A percentile compares a stretch with the other conserved stretches of the same genome.
These are phyloP conservation scores for Cutaneotrichosporon arboriforme DNA, from an alignment of 1,284 basidiomycete species.

Conservation along the genomic window DNA sequence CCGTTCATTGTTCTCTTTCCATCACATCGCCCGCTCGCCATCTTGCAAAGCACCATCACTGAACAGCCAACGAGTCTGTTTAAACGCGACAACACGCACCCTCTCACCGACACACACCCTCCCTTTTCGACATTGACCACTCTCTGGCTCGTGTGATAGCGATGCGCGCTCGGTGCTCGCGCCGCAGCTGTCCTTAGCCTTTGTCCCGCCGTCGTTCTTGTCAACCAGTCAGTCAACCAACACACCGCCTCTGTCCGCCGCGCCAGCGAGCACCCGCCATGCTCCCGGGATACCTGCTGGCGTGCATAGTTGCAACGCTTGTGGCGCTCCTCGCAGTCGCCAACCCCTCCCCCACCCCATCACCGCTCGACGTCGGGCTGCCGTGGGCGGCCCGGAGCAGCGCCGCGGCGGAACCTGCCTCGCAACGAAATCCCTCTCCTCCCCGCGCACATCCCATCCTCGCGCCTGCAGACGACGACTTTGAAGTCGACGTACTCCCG, in stretches of 20 bases:
- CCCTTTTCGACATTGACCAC: not conserved
- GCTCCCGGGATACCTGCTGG: constrained; percentile 9
- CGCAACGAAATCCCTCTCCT: not conserved
- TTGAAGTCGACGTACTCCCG: constrained; percentile 45
- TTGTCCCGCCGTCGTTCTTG: not conserved
- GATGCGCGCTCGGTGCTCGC: constrained; percentile 18
- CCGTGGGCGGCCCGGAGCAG: constrained; percentile 1
- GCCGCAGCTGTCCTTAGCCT: constrained; percentile 9
- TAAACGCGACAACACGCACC: no score
- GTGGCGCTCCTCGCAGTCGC: constrained; percentile 11
- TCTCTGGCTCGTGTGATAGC: constrained; percentile 6
- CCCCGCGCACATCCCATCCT: not conserved
- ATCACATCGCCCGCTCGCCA: no score
- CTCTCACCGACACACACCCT: no score
- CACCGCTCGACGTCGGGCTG: constrained; percentile 13
- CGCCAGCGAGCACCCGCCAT: constrained; percentile 5
- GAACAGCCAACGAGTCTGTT: no score
- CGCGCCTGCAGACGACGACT: constrained; percentile 10
- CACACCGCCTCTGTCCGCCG: not conserved
- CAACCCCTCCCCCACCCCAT: not conserved
- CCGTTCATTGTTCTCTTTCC: not conserved
- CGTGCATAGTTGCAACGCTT: constrained; percentile 10
- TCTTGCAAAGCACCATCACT: no score
- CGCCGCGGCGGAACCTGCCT: no score
- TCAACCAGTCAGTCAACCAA: not conserved